These are phyloP conservation scores for Pseudopithomyces maydicus DNA, from an alignment of 2,329 filamentous ascomycete species.

Conservation along the genomic window DNA sequence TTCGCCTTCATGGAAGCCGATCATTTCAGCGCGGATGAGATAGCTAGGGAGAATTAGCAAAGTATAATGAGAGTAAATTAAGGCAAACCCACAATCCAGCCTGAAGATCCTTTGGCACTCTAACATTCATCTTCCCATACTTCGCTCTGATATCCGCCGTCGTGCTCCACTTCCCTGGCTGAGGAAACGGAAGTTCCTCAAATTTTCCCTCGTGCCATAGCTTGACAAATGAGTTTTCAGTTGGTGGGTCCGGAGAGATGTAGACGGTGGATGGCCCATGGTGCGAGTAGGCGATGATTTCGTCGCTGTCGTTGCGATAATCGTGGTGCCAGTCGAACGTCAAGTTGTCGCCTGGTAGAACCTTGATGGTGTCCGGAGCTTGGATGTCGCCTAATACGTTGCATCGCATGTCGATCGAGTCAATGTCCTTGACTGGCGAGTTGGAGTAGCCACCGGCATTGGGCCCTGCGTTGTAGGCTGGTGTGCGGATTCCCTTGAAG, in stretches of 20 bases:
- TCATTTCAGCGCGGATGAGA: conserved; percentile 50
- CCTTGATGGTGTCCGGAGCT: conserved; percentile 42
- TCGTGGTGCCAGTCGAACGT: conserved; percentile 49
- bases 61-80: neutral
- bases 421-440: conserved; percentile 47
- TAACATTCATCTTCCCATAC: conserved; percentile 32
- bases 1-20: conserved; percentile 49
- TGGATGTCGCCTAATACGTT: conserved; percentile 48
- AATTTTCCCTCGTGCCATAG: conserved; percentile 47
- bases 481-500: conserved; percentile 34
- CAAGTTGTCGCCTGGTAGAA: conserved; percentile 44
- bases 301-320: conserved; percentile 40
- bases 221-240: conserved; percentile 47
- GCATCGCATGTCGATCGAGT: conserved; percentile 46
- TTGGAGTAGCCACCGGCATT: conserved; percentile 45
- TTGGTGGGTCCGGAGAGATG: conserved; percentile 46
- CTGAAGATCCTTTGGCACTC: conserved; percentile 42
- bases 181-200: conserved; percentile 35
- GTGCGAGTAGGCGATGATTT: conserved; percentile 35
- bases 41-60: conserved; percentile 44
- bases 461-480: conserved; percentile 42
- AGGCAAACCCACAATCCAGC: conserved; percentile 36
- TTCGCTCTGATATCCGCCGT: conserved; percentile 30
- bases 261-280: conserved; percentile 47
- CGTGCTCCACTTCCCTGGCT: conserved; percentile 42